Conservation (phyloP, 1,139 yeast genomes). For the Candida anutae region DNA sequence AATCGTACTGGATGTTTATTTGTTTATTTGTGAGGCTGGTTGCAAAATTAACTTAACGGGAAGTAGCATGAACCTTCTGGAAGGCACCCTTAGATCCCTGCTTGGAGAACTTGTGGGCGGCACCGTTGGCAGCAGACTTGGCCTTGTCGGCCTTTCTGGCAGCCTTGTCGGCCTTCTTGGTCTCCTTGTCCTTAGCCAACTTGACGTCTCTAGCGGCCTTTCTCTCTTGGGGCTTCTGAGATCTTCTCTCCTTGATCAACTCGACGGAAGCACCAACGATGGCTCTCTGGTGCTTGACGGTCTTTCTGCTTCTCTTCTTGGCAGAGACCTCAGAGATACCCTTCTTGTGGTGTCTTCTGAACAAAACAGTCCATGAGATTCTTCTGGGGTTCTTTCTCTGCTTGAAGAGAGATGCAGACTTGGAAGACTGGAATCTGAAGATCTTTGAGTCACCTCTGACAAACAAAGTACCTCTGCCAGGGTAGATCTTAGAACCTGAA, state of each 20-base stretch:
- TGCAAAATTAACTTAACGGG: slow-evolving; percentile 56
- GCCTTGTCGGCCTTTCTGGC: slow-evolving; percentile 95
- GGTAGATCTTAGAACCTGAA: slow-evolving; percentile 99
- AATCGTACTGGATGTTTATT: too few relatives aligned
- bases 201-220: slow-evolving; percentile 95
- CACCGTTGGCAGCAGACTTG: slow-evolving; percentile 69
- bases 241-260: slow-evolving; percentile 96
- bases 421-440: slow-evolving; percentile 98
- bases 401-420: slow-evolving; percentile 95
- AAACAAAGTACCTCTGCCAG: slow-evolving; percentile 99
- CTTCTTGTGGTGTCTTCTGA: slow-evolving; percentile 99
- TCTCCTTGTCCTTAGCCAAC: slow-evolving; percentile 86
- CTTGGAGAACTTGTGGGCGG: slow-evolving; percentile 59
- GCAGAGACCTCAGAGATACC: slow-evolving; percentile 98
- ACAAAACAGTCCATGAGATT: slow-evolving; percentile 98
- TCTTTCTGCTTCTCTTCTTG: slow-evolving; percentile 96
- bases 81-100: slow-evolving; percentile 89
- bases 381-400: slow-evolving; percentile 99
- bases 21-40: not conserved
- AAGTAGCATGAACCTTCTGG: slow-evolving; percentile 94
- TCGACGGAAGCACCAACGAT: slow-evolving; percentile 99
- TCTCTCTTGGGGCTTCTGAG: slow-evolving; percentile 94
- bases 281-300: slow-evolving; percentile 98
- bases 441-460: slow-evolving; percentile 99
- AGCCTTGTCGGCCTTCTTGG: slow-evolving; percentile 90